Percentiles rank a stretch among this genome's conserved stretches.
Conservation (phyloP, 2,329 filamentous ascomycete genomes). For the Anisogramma anomala region DNA sequence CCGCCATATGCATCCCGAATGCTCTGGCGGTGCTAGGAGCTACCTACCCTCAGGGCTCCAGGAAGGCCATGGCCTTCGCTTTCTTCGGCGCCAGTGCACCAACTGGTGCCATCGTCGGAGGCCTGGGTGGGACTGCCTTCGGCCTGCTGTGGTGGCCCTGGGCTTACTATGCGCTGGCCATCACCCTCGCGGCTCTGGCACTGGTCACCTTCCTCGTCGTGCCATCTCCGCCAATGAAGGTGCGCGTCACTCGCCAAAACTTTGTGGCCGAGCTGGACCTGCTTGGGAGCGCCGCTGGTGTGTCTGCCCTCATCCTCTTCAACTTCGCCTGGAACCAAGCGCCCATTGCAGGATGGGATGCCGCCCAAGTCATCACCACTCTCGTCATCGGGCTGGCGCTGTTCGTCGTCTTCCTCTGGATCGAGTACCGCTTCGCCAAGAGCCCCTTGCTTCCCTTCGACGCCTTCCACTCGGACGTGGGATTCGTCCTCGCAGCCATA, state of each 20-base stretch:
- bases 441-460: slow-evolving; percentile 48
- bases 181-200: slow-evolving; percentile 17
- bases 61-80: slow-evolving; percentile 26
- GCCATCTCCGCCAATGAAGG: slow-evolving; percentile 9
- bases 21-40: slow-evolving; percentile 43
- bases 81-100: slow-evolving; percentile 26
- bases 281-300: slow-evolving; percentile 25
- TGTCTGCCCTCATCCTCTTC: slow-evolving; percentile 40
- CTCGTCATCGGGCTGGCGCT: slow-evolving; percentile 41
- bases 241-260: slow-evolving; percentile 2
- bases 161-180: slow-evolving; percentile 20
- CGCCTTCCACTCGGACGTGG: slow-evolving; percentile 34
- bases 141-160: slow-evolving; percentile 23
- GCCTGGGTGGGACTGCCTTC: slow-evolving; percentile 22
- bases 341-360: slow-evolving; percentile 38
- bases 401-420: slow-evolving; percentile 36
- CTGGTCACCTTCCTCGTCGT: slow-evolving; percentile 17
- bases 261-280: slow-evolving; percentile 19
- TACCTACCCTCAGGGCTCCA: slow-evolving; percentile 31
- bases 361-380: slow-evolving; percentile 37
- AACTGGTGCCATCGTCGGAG: slow-evolving; percentile 17
- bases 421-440: slow-evolving; percentile 33
- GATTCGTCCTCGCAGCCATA: slow-evolving; percentile 44
- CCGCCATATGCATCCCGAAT: slow-evolving; percentile 44
- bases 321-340: slow-evolving; percentile 52